phyloP scores from a whole-genome alignment of 73 alveolate species.

The Paramecium primaurelia region DNA sequence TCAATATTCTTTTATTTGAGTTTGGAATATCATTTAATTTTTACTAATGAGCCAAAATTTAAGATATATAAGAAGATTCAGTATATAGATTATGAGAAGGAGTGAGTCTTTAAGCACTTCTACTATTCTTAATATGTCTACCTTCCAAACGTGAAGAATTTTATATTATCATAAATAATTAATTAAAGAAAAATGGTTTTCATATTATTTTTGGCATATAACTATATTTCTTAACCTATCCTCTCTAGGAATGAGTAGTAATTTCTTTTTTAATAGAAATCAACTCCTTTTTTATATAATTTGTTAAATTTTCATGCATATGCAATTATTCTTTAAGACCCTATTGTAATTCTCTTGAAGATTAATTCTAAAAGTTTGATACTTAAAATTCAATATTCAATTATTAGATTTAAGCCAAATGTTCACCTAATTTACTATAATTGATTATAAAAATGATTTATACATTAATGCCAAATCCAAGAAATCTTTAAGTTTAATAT shows the following conservation, averaged over 20 bases:
- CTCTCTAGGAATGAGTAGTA: background rate
- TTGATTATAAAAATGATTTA: background rate
- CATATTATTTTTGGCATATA: constrained; percentile 28
- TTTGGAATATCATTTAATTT: background rate
- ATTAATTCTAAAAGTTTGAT: background rate
- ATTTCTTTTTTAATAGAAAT: background rate
- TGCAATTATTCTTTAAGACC: background rate
- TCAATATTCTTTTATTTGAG: background rate
- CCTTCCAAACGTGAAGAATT: background rate
- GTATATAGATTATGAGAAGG: constrained; percentile 24
- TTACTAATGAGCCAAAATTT: constrained; percentile 8
- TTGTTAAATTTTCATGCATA: background rate
- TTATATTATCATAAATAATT: background rate
- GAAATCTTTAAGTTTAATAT: background rate
- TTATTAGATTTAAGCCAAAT: background rate
- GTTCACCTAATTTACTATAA: background rate
- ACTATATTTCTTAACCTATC: background rate
- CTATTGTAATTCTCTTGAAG: background rate
- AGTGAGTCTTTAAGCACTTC: background rate
- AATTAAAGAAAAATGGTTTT: background rate
- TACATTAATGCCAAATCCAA: background rate
- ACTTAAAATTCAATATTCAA: background rate
- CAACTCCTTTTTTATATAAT: background rate
- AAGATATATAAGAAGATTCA: constrained; percentile 35
- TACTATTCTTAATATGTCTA: background rate